A percentile compares a stretch with the other conserved stretches of the same genome.
Conservation (phyloP, 139 green algal species). For the Microglena sp. region DNA sequence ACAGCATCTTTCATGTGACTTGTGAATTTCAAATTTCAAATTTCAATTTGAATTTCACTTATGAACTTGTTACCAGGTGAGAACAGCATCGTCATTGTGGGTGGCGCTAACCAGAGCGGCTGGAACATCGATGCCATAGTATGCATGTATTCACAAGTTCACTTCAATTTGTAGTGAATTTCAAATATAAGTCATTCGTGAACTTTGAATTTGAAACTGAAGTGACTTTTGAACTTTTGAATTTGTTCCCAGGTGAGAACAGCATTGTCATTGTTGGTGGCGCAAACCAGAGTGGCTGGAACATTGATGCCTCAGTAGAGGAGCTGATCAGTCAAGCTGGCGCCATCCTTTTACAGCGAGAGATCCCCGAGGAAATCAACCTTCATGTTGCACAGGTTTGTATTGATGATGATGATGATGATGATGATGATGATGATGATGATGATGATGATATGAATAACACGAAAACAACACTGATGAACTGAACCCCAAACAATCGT, state of each 20-base stretch:
- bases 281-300: slow-evolving; percentile 31
- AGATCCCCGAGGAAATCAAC: slow-evolving; percentile 76
- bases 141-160: too few species aligned
- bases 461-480: background rate
- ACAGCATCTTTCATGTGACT: too few species aligned
- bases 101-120: slow-evolving; percentile 57
- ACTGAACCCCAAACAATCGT: background rate
- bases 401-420: background rate
- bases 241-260: too few species aligned
- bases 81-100: slow-evolving; percentile 83
- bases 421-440: background rate
- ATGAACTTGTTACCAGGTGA: too few species aligned
- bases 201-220: too few species aligned
- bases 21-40: too few species aligned
- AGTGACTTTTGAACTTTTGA: too few species aligned
- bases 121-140: too few species aligned
- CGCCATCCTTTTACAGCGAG: slow-evolving; percentile 72
- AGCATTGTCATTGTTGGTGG: slow-evolving; percentile 77
- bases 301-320: slow-evolving; percentile 3
- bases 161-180: too few species aligned
- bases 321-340: slow-evolving; percentile 33
- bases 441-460: background rate
- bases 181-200: too few species aligned
- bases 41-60: too few species aligned
- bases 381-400: slow-evolving; percentile 46